phyloP scores from a whole-genome alignment of 208 protist genomes.

The Acanthamoeba royreba region DNA sequence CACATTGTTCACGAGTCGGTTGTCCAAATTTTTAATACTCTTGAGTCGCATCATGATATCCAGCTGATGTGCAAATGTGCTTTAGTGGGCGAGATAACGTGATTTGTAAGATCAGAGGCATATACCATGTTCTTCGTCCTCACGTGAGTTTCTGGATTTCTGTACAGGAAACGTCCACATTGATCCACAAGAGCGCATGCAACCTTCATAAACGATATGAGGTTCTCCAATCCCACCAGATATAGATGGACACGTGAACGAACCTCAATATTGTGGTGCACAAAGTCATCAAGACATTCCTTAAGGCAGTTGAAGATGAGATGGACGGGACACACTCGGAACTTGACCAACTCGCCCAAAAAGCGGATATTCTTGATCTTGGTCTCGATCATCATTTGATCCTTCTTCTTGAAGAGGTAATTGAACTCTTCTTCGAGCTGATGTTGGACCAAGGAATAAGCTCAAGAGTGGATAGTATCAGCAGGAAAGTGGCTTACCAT shows the following conservation, averaged over 20 bases:
- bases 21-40: constrained; percentile 65
- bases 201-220: constrained; percentile 39
- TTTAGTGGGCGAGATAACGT: neutral
- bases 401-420: constrained; percentile 56
- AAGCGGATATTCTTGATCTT: constrained; percentile 72
- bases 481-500: constrained; percentile 47
- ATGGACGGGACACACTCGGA: constrained; percentile 50
- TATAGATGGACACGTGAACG: neutral
- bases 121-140: constrained; percentile 65
- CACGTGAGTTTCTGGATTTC: constrained; percentile 59
- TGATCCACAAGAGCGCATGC: constrained; percentile 75
- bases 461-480: neutral
- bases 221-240: neutral
- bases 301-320: constrained; percentile 67
- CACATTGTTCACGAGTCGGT: constrained; percentile 51
- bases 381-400: constrained; percentile 72
- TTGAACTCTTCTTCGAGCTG: constrained; percentile 77
- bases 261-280: constrained; percentile 78
- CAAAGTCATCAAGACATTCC: constrained; percentile 76
- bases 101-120: neutral
- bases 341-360: constrained; percentile 77
- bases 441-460: neutral
- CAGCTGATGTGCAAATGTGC: constrained; percentile 18
- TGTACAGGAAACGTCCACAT: constrained; percentile 76
- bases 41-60: constrained; percentile 73